phyloP scores from a whole-genome alignment of 2,329 filamentous ascomycete genomes.

The Alternaria ventricosa region DNA sequence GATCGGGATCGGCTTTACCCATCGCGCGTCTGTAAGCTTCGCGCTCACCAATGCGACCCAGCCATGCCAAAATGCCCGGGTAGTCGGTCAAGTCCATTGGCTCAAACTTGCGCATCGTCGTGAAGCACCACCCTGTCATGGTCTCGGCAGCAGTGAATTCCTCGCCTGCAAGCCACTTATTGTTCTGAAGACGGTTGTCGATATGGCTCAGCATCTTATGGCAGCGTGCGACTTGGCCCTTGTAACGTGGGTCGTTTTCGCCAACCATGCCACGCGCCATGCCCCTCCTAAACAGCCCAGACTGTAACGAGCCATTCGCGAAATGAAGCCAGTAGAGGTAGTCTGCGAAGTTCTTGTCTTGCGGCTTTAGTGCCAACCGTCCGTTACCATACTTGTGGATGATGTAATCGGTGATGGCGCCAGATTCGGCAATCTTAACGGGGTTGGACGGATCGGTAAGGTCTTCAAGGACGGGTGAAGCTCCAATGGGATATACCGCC shows the following conservation, averaged over 20 bases:
- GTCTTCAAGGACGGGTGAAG: constrained; percentile 67
- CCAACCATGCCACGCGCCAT: constrained; percentile 35
- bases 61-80: constrained; percentile 38
- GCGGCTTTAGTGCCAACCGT: constrained; percentile 55
- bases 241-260: constrained; percentile 46
- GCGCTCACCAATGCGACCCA: constrained; percentile 35
- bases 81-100: constrained; percentile 47
- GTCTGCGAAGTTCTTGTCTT: constrained; percentile 60
- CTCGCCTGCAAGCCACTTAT: constrained; percentile 64
- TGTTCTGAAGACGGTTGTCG: constrained; percentile 57
- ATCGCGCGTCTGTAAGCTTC: constrained; percentile 57
- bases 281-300: constrained; percentile 43
- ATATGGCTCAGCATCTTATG: constrained; percentile 52
- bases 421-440: constrained; percentile 64
- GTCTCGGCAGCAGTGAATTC: constrained; percentile 71
- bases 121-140: constrained; percentile 67
- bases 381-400: constrained; percentile 58
- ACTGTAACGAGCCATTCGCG: constrained; percentile 52
- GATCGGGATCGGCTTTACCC: constrained; percentile 59
- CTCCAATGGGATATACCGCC: constrained; percentile 53
- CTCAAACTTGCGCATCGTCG: constrained; percentile 65
- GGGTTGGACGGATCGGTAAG: constrained; percentile 51
- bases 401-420: constrained; percentile 69
- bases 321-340: constrained; percentile 72
- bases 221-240: constrained; percentile 45